Evolutionary conservation across 2,329 filamentous ascomycete species (phyloP), one percentile per base, ranked within the genome.

Genomic region (Monilinia fructicola): DNA sequence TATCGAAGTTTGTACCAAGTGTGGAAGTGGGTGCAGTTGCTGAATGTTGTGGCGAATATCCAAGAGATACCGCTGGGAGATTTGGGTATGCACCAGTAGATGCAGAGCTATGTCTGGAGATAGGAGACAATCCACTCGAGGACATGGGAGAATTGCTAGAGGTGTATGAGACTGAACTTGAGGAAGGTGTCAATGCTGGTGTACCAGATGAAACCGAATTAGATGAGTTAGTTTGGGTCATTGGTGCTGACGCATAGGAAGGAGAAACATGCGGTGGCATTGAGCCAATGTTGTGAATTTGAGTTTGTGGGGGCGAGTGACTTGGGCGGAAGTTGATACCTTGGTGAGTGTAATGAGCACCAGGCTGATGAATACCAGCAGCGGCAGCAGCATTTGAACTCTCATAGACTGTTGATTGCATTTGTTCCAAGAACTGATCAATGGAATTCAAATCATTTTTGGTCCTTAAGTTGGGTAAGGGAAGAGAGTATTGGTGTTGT

Each of bases 321-420:
- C 82, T 85, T 74, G 84, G 81, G 70, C 87, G 85, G 78, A 85
- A 82, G 71, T 83, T 83, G 65, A 85, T 81, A 46, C 82, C 71
- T 75, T 77, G 67, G 74, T 83, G 83, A 23, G 87, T 79, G 74
- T 90, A 88, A 76, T 92, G 89, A 21, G 85, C 81, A 68, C 88
- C 88, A 61, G 90, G 87, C 69, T 93, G 87, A 73, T 91, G 90
- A 67, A 96, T 86, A 67, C 91, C 90, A 54, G 90, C 89, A 16
- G 87, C 87, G 2, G 92, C 91, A 42, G 92, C 89, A 61, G 93
- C 89, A 73, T 88, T 91, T 65, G 93, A 89, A 77, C 90, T 96
- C 80, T 98, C 95, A 77, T 98, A 98, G 59, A 98, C 92, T 55
- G 94, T 97, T 71, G 90, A 89, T 79, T 97, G 93, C 84, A 98